Conservation (phyloP, 1,284 basidiomycete species). For the Coniferiporia sulphurascens region DNA sequence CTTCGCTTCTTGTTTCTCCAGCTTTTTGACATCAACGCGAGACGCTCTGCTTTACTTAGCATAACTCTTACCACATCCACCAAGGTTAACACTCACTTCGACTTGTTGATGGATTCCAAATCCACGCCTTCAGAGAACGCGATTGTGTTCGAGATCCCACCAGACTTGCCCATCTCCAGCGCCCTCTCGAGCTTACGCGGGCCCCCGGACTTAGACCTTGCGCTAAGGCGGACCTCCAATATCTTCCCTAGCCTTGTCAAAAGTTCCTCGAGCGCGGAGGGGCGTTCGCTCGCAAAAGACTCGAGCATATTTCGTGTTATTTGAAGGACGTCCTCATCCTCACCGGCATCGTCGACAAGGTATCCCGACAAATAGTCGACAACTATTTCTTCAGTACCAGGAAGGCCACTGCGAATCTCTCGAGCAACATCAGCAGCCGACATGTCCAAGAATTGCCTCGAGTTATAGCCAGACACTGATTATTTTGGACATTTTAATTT, state of each 20-base stretch:
- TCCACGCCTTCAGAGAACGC: constrained; percentile 85
- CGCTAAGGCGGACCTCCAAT: constrained; percentile 54
- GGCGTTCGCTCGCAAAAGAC: constrained; percentile 57
- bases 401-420: constrained; percentile 74
- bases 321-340: constrained; percentile 84
- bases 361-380: constrained; percentile 92
- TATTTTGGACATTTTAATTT: background rate
- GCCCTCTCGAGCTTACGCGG: constrained; percentile 86
- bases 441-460: constrained; percentile 31
- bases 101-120: constrained; percentile 91
- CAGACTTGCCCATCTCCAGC: constrained; percentile 87
- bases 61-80: background rate
- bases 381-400: constrained; percentile 89
- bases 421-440: constrained; percentile 68
- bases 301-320: constrained; percentile 74
- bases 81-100: constrained; percentile 62
- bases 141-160: constrained; percentile 81
- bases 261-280: constrained; percentile 56
- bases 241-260: constrained; percentile 63
- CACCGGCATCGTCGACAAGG: constrained; percentile 89
- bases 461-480: background rate
- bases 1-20: constrained; percentile 98
- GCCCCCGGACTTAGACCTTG: constrained; percentile 41
- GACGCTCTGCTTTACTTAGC: constrained; percentile 58
- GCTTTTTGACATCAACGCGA: constrained; percentile 94